Base-by-base conservation (phyloP, 2,329 filamentous ascomycete species). In the Ascocoryne sarcoides region DNA sequence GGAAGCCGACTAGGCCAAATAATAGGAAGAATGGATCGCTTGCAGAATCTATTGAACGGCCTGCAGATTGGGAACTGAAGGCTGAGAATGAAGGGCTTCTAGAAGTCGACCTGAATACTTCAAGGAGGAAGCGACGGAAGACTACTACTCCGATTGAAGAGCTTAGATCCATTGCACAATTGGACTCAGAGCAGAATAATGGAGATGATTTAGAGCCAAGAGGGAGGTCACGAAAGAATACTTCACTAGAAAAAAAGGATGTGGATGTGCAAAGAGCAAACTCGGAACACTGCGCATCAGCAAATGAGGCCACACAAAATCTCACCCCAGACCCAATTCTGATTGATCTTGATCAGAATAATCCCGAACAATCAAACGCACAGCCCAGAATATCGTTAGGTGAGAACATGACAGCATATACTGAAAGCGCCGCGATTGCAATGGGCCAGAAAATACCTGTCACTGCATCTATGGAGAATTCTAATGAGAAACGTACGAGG, bases 101-200 rank as follows among this genome's bases (percentile, higher is more conserved):
- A 4, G 55, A 65, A 33, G 47, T 57, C 3, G 56, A 59, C 36
- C 47, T 42, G 12, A 58, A 57, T 15, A 51, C 59, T 21, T 53
- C 54, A 23, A 58, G 61, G 37, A 61, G 58, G 37, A 74, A 73
- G 49, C 63, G 69, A 39, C 61, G 57, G 39, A 68, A 65, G 47
- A 65, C 61, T n/a, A 55, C 61, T 14, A 46, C 59, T 0, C 42
- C 48, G 4, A 52, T 59, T 43, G 47, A 54, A 9, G 41, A 32
- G 34, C n/a, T 14, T 36, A 37, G 23, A 39, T n/a, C 5, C 5
- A n/a, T 12, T 5, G n/a, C n/a, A n/a, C n/a, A n/a, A n/a, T n/a
- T n/a, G n/a, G n/a, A n/a, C n/a, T n/a, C n/a, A n/a, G 17, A 20
- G 23, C 7, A 26, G 12, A 12, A 12, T 12, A 26, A 12, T 26